Percentiles rank a stretch among this genome's conserved stretches.
Conservation (phyloP, 768 basidiomycete genomes). For the Xanthoconium stramineum region DNA sequence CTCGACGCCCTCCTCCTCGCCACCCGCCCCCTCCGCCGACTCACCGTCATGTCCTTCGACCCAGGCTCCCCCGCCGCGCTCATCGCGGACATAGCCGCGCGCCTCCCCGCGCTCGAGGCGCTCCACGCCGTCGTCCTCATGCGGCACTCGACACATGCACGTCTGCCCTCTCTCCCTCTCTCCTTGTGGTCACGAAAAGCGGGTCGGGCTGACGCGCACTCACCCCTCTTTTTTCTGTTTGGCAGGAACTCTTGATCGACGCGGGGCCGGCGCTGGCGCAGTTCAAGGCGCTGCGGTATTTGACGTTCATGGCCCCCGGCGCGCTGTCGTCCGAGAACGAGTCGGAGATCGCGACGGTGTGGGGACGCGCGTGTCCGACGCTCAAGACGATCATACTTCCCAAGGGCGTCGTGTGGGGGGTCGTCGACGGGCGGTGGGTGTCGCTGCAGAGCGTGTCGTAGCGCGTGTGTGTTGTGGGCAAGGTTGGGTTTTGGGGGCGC, state of each 20-base stretch:
- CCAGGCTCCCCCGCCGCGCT: slow-evolving; percentile 41
- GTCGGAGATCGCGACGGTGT: slow-evolving; percentile 47
- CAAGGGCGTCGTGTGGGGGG: slow-evolving; percentile 60
- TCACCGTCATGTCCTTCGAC: slow-evolving; percentile 62
- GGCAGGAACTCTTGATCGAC: slow-evolving; percentile 42
- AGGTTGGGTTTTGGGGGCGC: too few species aligned
- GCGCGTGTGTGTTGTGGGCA: neutral
- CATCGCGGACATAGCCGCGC: slow-evolving; percentile 44
- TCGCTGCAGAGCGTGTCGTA: slow-evolving; percentile 19
- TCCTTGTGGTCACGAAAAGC: too few species aligned
- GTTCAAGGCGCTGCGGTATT: slow-evolving; percentile 46
- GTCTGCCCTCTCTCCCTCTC: slow-evolving; percentile 17
- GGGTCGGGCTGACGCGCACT: too few species aligned
- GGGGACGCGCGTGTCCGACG: slow-evolving; percentile 58
- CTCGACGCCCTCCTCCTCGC: slow-evolving; percentile 44
- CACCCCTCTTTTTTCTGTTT: too few species aligned
- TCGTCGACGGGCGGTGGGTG: slow-evolving; percentile 23
- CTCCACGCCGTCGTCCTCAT: slow-evolving; percentile 58
- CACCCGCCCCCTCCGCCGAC: slow-evolving; percentile 39
- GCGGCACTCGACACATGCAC: slow-evolving; percentile 45
- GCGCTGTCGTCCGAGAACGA: slow-evolving; percentile 36
- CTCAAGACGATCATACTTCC: slow-evolving; percentile 64
- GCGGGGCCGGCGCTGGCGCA: slow-evolving; percentile 37
- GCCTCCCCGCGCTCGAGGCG: slow-evolving; percentile 52
- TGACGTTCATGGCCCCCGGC: slow-evolving; percentile 58